phyloP scores from a whole-genome alignment of 208 protist genomes.

The Trypanosomatidae sp. region DNA sequence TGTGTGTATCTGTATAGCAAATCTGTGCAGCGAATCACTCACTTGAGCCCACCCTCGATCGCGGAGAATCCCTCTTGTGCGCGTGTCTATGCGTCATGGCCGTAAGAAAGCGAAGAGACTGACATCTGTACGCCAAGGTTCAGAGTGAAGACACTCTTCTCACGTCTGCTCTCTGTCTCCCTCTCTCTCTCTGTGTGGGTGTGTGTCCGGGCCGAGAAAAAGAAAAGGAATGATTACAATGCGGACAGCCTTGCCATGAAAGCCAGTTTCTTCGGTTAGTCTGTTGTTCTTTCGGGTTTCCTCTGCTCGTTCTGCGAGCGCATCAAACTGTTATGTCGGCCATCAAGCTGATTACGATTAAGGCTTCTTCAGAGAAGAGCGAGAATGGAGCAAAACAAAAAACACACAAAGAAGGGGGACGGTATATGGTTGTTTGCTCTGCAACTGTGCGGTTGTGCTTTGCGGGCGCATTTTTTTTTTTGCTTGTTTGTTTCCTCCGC shows the following conservation, averaged over 20 bases:
- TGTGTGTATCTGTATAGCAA: background rate
- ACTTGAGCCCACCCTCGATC: background rate
- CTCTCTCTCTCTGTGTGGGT: background rate
- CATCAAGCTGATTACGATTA: conserved; percentile 3
- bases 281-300: background rate
- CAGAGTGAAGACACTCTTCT: background rate
- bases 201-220: background rate
- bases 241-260: background rate
- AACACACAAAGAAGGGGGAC: background rate
- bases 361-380: too few species aligned
- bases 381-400: background rate
- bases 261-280: background rate
- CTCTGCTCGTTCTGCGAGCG: too few species aligned
- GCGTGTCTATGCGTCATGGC: background rate
- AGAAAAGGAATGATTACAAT: background rate
- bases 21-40: background rate
- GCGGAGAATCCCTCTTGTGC: background rate
- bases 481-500: too few species aligned
- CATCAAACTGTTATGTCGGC: conserved; percentile 1
- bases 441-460: background rate
- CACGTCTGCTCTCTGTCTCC: background rate
- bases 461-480: background rate
- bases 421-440: background rate
- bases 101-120: background rate
- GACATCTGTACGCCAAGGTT: background rate